Percentiles rank a stretch among this genome's conserved stretches.
Evolutionary conservation across 1,284 basidiomycete species (phyloP).

Genomic region (Tilletia indica): DNA sequence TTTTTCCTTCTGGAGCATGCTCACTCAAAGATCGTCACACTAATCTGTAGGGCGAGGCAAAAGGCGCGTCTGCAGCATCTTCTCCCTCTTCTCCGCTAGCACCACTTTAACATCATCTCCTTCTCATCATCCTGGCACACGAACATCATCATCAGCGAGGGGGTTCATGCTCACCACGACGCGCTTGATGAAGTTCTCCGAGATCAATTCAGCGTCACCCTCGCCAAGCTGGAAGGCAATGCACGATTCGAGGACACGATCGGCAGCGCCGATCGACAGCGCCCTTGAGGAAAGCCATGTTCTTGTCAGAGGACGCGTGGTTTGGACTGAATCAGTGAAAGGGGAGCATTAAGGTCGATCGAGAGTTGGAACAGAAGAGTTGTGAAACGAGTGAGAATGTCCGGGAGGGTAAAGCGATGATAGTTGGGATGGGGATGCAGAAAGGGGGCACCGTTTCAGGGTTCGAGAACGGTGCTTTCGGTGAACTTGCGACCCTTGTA

Average conservation of each 20-base stretch:
- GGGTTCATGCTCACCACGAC: constrained; percentile 19
- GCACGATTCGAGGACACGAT: constrained; percentile 63
- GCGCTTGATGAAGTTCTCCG: constrained; percentile 29
- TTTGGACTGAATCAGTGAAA: not conserved
- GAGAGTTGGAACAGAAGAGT: too few species aligned
- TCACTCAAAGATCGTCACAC: too few species aligned
- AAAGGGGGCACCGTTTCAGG: not conserved
- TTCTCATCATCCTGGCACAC: not conserved
- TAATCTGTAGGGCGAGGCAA: constrained; percentile 61
- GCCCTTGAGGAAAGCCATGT: constrained; percentile 61
- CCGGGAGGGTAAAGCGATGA: not conserved
- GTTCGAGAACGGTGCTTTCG: constrained; percentile 34
- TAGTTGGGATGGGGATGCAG: not conserved
- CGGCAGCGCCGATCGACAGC: constrained; percentile 61
- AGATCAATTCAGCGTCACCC: constrained; percentile 47
- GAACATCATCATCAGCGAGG: constrained; percentile 18
- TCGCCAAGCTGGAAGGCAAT: constrained; percentile 41
- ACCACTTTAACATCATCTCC: too few species aligned
- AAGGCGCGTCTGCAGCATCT: constrained; percentile 44
- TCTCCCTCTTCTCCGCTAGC: too few species aligned
- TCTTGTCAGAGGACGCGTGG: constrained; percentile 37
- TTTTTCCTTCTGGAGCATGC: constrained; percentile 17
- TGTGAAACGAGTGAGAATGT: too few species aligned
- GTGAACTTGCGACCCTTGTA: constrained; percentile 74
- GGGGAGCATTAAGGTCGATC: too few species aligned